Evolutionary conservation across 1,139 yeast species (phyloP), one percentile per base, ranked within the genome.

Genomic region (Protomyces macrosporus): DNA sequence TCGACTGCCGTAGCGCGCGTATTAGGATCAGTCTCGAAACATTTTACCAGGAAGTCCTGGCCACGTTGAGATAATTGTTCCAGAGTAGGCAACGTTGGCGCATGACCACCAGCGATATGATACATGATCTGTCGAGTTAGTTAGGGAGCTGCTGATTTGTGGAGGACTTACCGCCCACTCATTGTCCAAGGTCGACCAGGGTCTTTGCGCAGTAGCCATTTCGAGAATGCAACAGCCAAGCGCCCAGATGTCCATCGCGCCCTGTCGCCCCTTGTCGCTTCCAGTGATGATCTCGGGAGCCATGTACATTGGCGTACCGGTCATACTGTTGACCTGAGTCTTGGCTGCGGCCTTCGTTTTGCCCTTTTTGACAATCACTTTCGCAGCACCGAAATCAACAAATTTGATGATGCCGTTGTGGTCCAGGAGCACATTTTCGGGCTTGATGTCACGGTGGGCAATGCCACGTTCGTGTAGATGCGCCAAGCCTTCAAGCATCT

Each of bases 281-380:
- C 97, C 97, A 0, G 95, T 88, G 65, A 93, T 90, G 0, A 90
- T 90, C 73, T 93, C 98, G 0, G 98, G 98, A 0, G 98, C 89
- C 98, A 93, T 93, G 75, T 93, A 93, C 98, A 93, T 93, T 16
- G 98, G 98, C 0, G 98, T 93, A 59, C 98, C 98, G 0, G 95
- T 89, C 85, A 91, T 84, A 51, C 78, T 76, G 67, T 79, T 75
- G 61, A 79, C 71, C 67, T 78, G 70, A 65, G 81, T 71, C 67
- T 75, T 71, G 64, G 65, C 76, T 3, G 63, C 67, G 52, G 51
- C 63, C 10, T 68, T 57, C 6, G 71, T 66, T 61, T 55, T 65
- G 39, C 68, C 71, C 64, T 58, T 68, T 55, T 84, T 82, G 1
- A 96, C 96, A 70, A 90, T 87, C 16, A 91, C 95, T 75, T 91